phyloP scores from a whole-genome alignment of 108 stramenopile species.

The Aurantiochytrium sp. region DNA sequence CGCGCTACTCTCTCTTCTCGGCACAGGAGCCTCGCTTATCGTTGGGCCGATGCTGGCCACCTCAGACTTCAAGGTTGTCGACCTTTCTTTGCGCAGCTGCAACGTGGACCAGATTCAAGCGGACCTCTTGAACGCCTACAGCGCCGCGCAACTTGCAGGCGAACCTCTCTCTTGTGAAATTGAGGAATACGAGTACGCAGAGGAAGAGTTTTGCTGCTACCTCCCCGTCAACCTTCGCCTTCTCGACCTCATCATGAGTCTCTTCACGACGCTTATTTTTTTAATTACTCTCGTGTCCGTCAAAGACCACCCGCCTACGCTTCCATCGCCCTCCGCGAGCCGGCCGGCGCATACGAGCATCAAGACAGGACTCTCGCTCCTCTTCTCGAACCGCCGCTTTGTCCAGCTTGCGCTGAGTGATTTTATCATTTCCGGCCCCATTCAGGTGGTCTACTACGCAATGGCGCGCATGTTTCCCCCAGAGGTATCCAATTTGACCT shows the following conservation, averaged over 20 bases:
- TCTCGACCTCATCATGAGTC: background rate
- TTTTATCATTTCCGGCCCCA: background rate
- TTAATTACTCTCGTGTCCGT: background rate
- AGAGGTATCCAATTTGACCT: background rate
- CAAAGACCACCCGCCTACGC: background rate
- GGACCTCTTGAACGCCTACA: too few species aligned
- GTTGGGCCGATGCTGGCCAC: background rate
- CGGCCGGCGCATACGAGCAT: background rate
- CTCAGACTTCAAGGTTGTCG: background rate
- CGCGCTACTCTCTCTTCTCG: background rate
- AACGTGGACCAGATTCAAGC: background rate
- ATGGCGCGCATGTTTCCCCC: background rate
- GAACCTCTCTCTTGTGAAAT: too few species aligned
- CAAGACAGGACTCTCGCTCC: background rate
- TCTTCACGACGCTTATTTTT: background rate
- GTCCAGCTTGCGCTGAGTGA: background rate
- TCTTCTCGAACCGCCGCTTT: background rate
- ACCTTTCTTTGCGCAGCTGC: background rate
- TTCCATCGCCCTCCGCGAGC: background rate
- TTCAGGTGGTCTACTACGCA: background rate
- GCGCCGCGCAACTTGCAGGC: too few species aligned
- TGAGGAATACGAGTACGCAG: too few species aligned
- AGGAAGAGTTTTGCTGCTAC: background rate
- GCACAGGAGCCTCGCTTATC: background rate
- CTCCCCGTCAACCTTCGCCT: background rate